These are phyloP conservation scores for Ceratopteris richardii DNA, from an alignment of 75 land plant genomes.

Conservation along the genomic window DNA sequence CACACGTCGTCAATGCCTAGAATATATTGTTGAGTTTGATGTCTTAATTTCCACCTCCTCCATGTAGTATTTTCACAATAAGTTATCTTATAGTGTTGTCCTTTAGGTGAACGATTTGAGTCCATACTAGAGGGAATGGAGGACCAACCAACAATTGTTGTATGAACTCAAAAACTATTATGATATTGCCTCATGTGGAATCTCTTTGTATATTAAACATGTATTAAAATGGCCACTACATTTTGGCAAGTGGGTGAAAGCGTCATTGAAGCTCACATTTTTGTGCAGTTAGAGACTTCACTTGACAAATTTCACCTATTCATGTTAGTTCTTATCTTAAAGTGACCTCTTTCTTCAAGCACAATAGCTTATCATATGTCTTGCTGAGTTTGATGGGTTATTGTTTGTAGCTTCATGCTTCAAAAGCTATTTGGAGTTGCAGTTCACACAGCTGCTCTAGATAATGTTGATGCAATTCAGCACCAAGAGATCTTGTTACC, in stretches of 20 bases:
- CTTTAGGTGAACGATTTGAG: no score
- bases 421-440: constrained; percentile 94
- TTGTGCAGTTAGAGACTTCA: constrained; percentile 65
- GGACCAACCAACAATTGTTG: constrained; percentile 4
- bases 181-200: no score
- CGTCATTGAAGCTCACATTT: constrained; percentile 58
- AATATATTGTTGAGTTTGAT: constrained; percentile 77
- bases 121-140: constrained; percentile 7
- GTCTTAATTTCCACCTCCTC: no score
- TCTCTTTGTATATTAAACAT: no score
- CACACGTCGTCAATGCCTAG: constrained; percentile 63
- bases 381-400: constrained; percentile 3
- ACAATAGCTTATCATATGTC: no score
- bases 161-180: background rate
- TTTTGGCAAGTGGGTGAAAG: constrained; percentile 64
- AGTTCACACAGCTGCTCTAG: constrained; percentile 76
- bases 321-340: constrained; percentile 43
- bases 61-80: no score
- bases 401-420: constrained; percentile 84
- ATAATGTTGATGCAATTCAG: constrained; percentile 87
- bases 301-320: constrained; percentile 87
- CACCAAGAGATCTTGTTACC: no score
- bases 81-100: no score
- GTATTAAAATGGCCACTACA: background rate
- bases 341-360: no score